Base-by-base conservation (phyloP, 805 yeast species). In the Myxozyma lipomycoides region DNA sequence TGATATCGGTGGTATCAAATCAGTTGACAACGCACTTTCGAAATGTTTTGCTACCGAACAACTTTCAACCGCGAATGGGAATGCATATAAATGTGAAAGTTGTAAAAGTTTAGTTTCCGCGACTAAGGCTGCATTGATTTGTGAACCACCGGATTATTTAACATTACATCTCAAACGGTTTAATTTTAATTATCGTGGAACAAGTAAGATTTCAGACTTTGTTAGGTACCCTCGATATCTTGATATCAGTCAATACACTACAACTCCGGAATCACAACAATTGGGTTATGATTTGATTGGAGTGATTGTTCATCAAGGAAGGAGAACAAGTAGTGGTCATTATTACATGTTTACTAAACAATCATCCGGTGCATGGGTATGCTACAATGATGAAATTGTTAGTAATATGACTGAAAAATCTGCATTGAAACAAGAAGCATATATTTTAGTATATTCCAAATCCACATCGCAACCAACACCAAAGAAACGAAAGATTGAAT, bases 261-360 rank as follows among this genome's bases (percentile, higher is more conserved):
- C 60, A 4, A 54, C 58, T 5, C 56, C 70, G 9, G 19, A 35
- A 9, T 22, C 15, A 15, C 23, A 9, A n/a, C 22, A 10, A n/a
- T 47, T 57, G 3, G 70, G 72, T 34, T 93, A 93, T 69, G 84
- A 82, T 64, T 75, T 93, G 58, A 74, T 80, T 17, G 81, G 90
- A 21, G 96, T 91, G 17, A 86, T 91, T 53, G 91, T 89, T 3
- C 98, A 93, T 64, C 96, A 87, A 62, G 98, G 98, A 37, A 75
- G 98, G 56, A 85, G 96, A 1, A 82, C 90, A 12, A 82, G 89
- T 40, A 82, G 93, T 2, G 98, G 98, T 2, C 98, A 93, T 68
- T 93, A 93, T 64, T 79, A 89, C 52, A 86, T 95, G 0, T 88
- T 86, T 64, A 86, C 96, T 64, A 78, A 84, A 56, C 96, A 90